Conservation (phyloP, 768 basidiomycete genomes). For the Amylocystis lapponica region DNA sequence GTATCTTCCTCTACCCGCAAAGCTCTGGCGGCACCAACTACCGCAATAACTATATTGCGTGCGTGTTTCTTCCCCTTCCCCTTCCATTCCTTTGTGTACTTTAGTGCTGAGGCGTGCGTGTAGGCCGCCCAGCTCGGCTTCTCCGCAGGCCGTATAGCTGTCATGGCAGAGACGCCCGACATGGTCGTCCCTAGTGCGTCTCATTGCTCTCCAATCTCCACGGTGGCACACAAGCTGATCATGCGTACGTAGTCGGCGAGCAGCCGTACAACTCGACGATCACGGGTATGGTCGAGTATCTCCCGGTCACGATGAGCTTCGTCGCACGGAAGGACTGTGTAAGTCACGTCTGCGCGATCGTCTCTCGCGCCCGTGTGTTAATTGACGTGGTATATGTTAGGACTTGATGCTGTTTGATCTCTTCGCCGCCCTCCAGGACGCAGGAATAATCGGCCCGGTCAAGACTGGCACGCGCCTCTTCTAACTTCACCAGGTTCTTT, state of each 20-base stretch:
- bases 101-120: background rate
- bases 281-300: constrained; percentile 18
- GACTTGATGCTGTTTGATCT: constrained; percentile 25
- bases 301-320: constrained; percentile 26
- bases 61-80: background rate
- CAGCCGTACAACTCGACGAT: constrained; percentile 24
- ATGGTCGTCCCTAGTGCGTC: constrained; percentile 26
- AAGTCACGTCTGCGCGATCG: constrained; percentile 2
- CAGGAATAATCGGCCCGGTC: constrained; percentile 17
- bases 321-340: constrained; percentile 25
- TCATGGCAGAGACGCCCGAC: constrained; percentile 21
- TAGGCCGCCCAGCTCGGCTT: constrained; percentile 22
- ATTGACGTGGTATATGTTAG: constrained; percentile 7
- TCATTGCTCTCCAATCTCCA: background rate
- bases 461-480: constrained; percentile 18
- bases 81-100: background rate
- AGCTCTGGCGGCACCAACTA: constrained; percentile 20
- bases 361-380: background rate
- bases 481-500: too few relatives aligned
- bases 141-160: constrained; percentile 15
- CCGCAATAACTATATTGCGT: constrained; percentile 20
- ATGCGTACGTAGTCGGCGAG: constrained; percentile 18
- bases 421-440: constrained; percentile 21
- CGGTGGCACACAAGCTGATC: background rate
- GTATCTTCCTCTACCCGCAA: constrained; percentile 25